Percentiles rank a stretch among this genome's conserved stretches.
phyloP scores from a whole-genome alignment of 441 rosid genomes.

The Populus hybrid region DNA sequence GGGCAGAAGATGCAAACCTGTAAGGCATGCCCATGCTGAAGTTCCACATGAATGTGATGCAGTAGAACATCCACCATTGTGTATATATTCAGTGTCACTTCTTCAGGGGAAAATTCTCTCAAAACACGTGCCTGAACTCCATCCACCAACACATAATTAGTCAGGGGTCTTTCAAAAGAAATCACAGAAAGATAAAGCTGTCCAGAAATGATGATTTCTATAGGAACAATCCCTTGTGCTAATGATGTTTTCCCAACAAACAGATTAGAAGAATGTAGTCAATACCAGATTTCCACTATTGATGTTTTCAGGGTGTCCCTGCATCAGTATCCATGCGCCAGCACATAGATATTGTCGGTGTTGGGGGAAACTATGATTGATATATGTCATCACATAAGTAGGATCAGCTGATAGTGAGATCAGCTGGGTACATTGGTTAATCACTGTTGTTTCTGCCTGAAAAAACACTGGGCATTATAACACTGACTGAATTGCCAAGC shows the following conservation, averaged over 20 bases:
- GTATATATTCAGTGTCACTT: slow-evolving; percentile 89
- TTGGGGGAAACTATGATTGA: slow-evolving; percentile 69
- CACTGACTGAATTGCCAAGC: slow-evolving; percentile 16
- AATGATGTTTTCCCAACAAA: slow-evolving; percentile 11
- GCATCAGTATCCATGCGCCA: slow-evolving; percentile 96
- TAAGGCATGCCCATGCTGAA: slow-evolving; percentile 65
- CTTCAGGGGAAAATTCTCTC: slow-evolving; percentile 92
- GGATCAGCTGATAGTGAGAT: slow-evolving; percentile 86
- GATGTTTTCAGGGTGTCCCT: slow-evolving; percentile 82
- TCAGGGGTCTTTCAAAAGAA: slow-evolving; percentile 14
- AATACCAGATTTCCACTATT: slow-evolving; percentile 79
- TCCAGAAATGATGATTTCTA: not conserved
- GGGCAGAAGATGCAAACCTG: slow-evolving; percentile 46
- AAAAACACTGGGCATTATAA: slow-evolving; percentile 20
- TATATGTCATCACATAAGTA: slow-evolving; percentile 67
- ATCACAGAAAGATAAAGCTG: slow-evolving; percentile 3
- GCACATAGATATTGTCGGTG: slow-evolving; percentile 90
- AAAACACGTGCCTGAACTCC: slow-evolving; percentile 65
- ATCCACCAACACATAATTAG: slow-evolving; percentile 13
- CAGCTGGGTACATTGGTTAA: slow-evolving; percentile 88
- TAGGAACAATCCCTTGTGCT: not conserved
- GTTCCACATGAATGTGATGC: slow-evolving; percentile 75
- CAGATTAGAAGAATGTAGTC: slow-evolving; percentile 15
- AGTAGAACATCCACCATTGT: slow-evolving; percentile 95
- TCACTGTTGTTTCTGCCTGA: slow-evolving; percentile 85